These are phyloP conservation scores for Santalum album DNA, from an alignment of 164 flowering plant genomes.

Conservation along the genomic window DNA sequence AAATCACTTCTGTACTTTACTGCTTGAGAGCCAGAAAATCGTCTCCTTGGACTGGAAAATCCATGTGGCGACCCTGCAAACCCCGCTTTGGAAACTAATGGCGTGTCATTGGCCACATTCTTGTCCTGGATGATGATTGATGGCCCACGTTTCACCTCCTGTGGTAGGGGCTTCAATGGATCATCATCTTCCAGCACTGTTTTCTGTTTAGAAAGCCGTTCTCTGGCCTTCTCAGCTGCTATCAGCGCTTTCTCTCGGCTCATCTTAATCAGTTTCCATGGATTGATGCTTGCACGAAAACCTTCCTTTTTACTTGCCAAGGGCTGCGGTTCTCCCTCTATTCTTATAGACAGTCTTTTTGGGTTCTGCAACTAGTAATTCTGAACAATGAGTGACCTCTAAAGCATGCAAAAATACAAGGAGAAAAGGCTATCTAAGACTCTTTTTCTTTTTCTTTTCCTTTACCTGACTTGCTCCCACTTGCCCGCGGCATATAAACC, in stretches of 20 bases:
- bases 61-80: slow-evolving; percentile 34
- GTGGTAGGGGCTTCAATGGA: slow-evolving; percentile 63
- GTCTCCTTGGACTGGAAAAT: slow-evolving; percentile 77
- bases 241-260: slow-evolving; percentile 70
- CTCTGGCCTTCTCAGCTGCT: slow-evolving; percentile 80
- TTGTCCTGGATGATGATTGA: slow-evolving; percentile 26
- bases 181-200: slow-evolving; percentile 26
- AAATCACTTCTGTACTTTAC: slow-evolving; percentile 57
- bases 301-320: slow-evolving; percentile 45
- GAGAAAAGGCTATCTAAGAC: neutral
- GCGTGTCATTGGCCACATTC: slow-evolving; percentile 16
- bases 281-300: slow-evolving; percentile 69
- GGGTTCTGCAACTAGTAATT: slow-evolving; percentile 35
- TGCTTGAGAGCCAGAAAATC: slow-evolving; percentile 58
- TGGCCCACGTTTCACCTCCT: slow-evolving; percentile 72
- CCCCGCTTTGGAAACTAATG: slow-evolving; percentile 32
- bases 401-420: neutral
- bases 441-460: no score
- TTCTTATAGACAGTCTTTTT: slow-evolving; percentile 51
- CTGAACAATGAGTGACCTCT: neutral
- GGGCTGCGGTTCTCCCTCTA: slow-evolving; percentile 46
- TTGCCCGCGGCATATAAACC: slow-evolving; percentile 34
- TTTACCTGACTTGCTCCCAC: slow-evolving; percentile 34
- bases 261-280: slow-evolving; percentile 83
- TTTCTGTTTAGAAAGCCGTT: slow-evolving; percentile 45